A percentile compares a stretch with the other conserved stretches of the same genome.
These are phyloP conservation scores for Crotalaria pallida DNA, from an alignment of 306 rosid species.

Conservation along the genomic window DNA sequence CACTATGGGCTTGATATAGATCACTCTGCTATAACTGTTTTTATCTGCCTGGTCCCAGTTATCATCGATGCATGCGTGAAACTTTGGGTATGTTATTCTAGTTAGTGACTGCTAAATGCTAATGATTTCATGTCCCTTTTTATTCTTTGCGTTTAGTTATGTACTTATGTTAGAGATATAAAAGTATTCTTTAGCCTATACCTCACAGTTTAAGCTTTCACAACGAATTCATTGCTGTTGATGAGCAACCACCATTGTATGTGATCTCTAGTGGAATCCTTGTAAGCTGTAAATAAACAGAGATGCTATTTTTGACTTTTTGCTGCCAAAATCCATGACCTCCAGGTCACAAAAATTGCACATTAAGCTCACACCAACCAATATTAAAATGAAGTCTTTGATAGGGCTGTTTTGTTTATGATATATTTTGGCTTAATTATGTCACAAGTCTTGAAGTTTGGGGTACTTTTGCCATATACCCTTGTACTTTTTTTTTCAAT, in stretches of 20 bases:
- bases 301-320: not conserved
- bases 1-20: conserved; percentile 89
- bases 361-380: not conserved
- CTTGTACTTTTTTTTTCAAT: too few species aligned
- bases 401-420: conserved; percentile 3
- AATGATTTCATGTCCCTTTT: conserved; percentile 7
- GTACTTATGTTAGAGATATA: conserved; percentile 7
- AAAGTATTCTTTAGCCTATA: not conserved
- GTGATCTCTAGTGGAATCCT: not conserved
- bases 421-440: too few species aligned
- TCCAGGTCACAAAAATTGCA: not conserved
- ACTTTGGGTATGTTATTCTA: conserved; percentile 70
- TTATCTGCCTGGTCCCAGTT: conserved; percentile 80
- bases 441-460: too few species aligned
- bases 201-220: not conserved
- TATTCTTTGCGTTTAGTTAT: not conserved
- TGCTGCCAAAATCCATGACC: not conserved
- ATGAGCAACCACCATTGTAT: not conserved
- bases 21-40: conserved; percentile 64
- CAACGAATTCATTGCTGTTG: not conserved
- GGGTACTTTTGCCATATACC: too few species aligned
- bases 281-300: not conserved
- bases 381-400: not conserved
- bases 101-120: conserved; percentile 11
- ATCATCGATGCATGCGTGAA: conserved; percentile 82